phyloP scores from a whole-genome alignment of 2,329 filamentous ascomycete genomes.

The Lachnellula subtilissima region DNA sequence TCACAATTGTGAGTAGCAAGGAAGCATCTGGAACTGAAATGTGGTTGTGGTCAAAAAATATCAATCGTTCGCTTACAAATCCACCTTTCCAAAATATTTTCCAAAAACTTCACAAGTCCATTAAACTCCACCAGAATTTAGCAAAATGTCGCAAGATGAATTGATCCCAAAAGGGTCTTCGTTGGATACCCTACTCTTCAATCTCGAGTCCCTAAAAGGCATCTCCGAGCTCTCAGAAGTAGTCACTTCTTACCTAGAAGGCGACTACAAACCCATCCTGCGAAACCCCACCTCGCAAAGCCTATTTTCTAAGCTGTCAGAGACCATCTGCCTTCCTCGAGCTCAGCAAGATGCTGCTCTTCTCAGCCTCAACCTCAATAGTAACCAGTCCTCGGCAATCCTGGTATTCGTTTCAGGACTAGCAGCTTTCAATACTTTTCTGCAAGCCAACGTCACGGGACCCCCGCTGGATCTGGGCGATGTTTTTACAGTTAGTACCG shows the following conservation, averaged over 20 bases:
- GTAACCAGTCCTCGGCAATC: slow-evolving; percentile 9
- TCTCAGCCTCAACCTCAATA: slow-evolving; percentile 10
- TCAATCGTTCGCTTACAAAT: neutral
- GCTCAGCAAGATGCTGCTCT: slow-evolving; percentile 16
- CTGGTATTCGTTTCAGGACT: slow-evolving; percentile 46
- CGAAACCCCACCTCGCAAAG: slow-evolving; percentile 24
- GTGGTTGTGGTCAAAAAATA: neutral
- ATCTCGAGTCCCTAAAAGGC: slow-evolving; percentile 26
- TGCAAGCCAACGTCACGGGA: slow-evolving; percentile 85
- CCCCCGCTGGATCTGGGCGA: slow-evolving; percentile 61
- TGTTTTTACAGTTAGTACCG: slow-evolving; percentile 31
- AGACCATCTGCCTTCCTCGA: slow-evolving; percentile 12
- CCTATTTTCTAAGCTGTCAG: slow-evolving; percentile 20
- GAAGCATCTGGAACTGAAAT: too few relatives aligned
- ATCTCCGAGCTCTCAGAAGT: slow-evolving; percentile 22
- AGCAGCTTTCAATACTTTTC: slow-evolving; percentile 69
- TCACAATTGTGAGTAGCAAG: too few relatives aligned
- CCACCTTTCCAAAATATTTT: neutral
- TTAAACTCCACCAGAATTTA: neutral
- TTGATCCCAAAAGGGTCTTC: slow-evolving; percentile 5
- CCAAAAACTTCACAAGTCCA: neutral
- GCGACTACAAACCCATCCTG: slow-evolving; percentile 29
- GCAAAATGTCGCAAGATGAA: slow-evolving; percentile 18
- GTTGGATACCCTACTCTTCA: slow-evolving; percentile 25
- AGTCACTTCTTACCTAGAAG: slow-evolving; percentile 24